Percentiles rank a stretch among this genome's conserved stretches.
Evolutionary conservation across 2,329 filamentous ascomycete species (phyloP).

Genomic region (Pestalotiopsis sp.): DNA sequence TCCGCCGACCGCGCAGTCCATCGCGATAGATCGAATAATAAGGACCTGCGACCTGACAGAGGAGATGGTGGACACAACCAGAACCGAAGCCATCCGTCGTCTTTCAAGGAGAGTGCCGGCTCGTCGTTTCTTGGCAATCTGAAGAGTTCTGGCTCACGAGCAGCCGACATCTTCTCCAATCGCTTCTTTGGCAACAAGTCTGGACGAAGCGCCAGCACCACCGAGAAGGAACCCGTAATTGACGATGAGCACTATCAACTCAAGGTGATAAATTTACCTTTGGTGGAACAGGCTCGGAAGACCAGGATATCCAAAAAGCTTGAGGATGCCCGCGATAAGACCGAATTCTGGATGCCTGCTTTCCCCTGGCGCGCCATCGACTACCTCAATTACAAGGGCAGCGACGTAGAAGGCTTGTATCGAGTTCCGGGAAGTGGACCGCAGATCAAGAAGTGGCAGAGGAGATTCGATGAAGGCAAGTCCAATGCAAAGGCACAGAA

Average conservation of each 20-base stretch:
- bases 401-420: conserved; percentile 91
- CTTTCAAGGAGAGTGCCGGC: conserved; percentile 63
- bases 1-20: conserved; percentile 67
- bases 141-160: conserved; percentile 71
- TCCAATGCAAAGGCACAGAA: conserved; percentile 8
- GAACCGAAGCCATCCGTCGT: conserved; percentile 52
- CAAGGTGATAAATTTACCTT: conserved; percentile 81
- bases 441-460: conserved; percentile 92
- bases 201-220: conserved; percentile 70
- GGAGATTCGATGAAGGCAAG: conserved; percentile 82
- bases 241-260: conserved; percentile 85
- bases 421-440: conserved; percentile 88
- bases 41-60: conserved; percentile 48
- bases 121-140: conserved; percentile 72
- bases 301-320: conserved; percentile 90
- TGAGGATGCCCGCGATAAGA: conserved; percentile 89
- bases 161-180: conserved; percentile 81
- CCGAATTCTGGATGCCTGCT: conserved; percentile 98
- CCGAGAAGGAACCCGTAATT: conserved; percentile 64
- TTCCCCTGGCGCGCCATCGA: conserved; percentile 96
- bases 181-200: conserved; percentile 77
- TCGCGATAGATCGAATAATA: conserved; percentile 47
- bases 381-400: conserved; percentile 92
- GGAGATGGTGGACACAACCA: conserved; percentile 32
- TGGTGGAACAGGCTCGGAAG: conserved; percentile 86